A percentile compares a stretch with the other conserved stretches of the same genome.
phyloP scores from a whole-genome alignment of 345 rosid genomes.

The Syzygium oleosum region DNA sequence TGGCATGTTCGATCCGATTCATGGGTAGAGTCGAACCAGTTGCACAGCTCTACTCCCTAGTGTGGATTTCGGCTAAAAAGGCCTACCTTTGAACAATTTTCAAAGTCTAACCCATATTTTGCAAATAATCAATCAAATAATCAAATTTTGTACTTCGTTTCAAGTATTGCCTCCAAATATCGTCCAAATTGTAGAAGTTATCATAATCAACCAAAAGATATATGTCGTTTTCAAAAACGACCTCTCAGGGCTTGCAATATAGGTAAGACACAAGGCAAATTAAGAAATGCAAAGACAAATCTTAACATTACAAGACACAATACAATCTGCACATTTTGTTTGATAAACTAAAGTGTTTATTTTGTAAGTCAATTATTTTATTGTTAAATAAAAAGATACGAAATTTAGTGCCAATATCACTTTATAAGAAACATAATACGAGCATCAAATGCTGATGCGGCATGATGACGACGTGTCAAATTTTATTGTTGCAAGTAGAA shows the following conservation, averaged over 20 bases:
- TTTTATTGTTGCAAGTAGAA: not conserved
- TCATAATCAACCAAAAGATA: not conserved
- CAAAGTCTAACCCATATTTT: not conserved
- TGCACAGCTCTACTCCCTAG: rapidly evolving
- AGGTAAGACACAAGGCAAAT: not conserved
- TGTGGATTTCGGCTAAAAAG: not conserved
- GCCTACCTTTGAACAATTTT: not conserved
- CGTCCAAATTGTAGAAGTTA: not conserved
- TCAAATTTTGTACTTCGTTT: not conserved
- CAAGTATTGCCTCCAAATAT: not conserved
- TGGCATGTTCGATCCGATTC: rapidly evolving
- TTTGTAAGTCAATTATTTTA: not conserved
- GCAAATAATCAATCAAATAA: not conserved
- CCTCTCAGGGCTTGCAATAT: not conserved
- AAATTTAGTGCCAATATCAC: not conserved
- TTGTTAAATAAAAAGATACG: not conserved
- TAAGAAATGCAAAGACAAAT: not conserved
- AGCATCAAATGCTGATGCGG: not conserved
- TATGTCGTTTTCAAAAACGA: not conserved
- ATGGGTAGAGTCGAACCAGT: not conserved
- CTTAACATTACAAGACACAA: not conserved
- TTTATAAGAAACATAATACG: not conserved
- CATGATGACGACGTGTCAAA: not conserved
- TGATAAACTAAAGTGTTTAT: not conserved
- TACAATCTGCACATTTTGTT: not conserved